Evolutionary conservation across 2,329 filamentous ascomycete genomes (phyloP).

Genomic region (Calonectria montana): DNA sequence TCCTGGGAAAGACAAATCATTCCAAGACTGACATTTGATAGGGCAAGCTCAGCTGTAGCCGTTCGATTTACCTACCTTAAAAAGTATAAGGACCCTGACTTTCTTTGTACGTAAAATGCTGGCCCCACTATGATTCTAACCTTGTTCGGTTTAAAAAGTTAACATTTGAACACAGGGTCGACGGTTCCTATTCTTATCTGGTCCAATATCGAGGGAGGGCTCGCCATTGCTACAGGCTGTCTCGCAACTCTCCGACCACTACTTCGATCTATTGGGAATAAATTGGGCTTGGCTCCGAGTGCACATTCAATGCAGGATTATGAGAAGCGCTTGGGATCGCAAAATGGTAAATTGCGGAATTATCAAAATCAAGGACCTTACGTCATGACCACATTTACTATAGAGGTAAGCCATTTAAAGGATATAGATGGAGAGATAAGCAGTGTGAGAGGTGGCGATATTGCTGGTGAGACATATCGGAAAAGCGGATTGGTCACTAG

Average conservation of each 20-base stretch:
- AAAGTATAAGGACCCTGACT: conserved; percentile 47
- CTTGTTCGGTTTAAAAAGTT: neutral
- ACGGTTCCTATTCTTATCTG: conserved; percentile 54
- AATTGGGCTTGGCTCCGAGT: conserved; percentile 24
- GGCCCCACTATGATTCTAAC: neutral
- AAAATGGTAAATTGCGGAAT: neutral
- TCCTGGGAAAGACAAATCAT: neutral
- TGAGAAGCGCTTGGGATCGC: neutral
- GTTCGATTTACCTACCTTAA: conserved; percentile 48
- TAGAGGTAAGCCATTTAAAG: neutral
- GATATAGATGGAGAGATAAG: neutral
- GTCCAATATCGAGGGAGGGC: conserved; percentile 55
- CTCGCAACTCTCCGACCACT: conserved; percentile 56
- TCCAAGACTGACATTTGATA: conserved; percentile 23
- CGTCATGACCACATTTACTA: neutral
- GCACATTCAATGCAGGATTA: neutral
- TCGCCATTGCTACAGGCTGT: conserved; percentile 56
- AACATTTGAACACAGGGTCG: conserved; percentile 32
- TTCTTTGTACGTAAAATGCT: conserved; percentile 45
- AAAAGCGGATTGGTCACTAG: neutral
- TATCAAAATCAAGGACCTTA: neutral
- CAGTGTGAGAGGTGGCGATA: neutral
- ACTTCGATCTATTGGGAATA: conserved; percentile 41
- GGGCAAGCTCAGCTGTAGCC: conserved; percentile 51
- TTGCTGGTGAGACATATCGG: neutral